Evolutionary conservation across 257 asterid genomes (phyloP).

Genomic region (Salvia rosmarinus): DNA sequence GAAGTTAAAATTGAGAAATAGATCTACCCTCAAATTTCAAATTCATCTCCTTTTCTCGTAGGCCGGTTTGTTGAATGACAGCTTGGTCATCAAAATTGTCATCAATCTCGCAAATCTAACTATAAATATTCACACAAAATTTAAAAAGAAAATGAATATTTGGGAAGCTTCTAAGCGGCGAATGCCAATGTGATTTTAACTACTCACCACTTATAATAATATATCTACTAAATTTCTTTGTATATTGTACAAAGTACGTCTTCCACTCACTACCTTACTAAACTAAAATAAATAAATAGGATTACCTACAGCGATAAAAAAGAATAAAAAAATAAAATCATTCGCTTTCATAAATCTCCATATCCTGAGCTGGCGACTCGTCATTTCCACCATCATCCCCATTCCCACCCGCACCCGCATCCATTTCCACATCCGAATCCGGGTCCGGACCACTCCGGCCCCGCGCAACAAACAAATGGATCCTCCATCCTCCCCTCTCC

Average conservation of each 20-base stretch:
- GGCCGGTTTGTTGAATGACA: too few species aligned
- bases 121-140: too few species aligned
- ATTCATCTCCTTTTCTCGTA: too few species aligned
- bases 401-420: background rate
- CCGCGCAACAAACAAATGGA: constrained; percentile 43
- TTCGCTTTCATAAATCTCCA: constrained; percentile 40
- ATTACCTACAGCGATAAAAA: background rate
- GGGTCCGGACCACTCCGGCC: constrained; percentile 23
- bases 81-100: too few species aligned
- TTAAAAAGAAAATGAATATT: too few species aligned
- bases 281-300: background rate
- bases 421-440: constrained; percentile 17
- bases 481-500: constrained; percentile 35
- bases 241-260: constrained; percentile 1
- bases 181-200: too few species aligned
- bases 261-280: background rate
- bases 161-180: too few species aligned
- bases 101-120: too few species aligned
- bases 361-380: constrained; percentile 39
- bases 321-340: background rate
- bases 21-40: too few species aligned
- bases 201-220: too few species aligned
- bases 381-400: background rate
- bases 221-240: background rate
- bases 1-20: too few species aligned